Conservation (phyloP, 2,329 filamentous ascomycete species). For the Verticillium tricorpus region DNA sequence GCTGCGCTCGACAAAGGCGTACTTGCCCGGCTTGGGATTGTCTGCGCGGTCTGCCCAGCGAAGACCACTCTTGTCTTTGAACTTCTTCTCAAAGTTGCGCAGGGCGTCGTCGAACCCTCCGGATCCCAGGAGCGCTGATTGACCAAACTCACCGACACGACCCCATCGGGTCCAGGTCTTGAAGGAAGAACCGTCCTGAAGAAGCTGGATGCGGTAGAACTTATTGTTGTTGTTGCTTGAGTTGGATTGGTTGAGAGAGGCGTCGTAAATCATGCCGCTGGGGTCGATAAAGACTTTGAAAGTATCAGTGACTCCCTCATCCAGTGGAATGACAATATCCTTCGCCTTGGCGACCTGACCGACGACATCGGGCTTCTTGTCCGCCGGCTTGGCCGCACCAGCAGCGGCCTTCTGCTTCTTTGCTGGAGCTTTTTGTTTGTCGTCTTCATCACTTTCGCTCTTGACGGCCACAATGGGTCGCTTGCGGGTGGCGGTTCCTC, state of each 20-base stretch:
- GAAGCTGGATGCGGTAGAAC: conserved; percentile 68
- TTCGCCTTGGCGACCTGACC: conserved; percentile 43
- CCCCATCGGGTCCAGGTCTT: conserved; percentile 77
- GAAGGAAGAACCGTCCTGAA: conserved; percentile 27
- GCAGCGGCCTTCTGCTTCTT: conserved; percentile 19
- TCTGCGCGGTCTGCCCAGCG: conserved; percentile 48
- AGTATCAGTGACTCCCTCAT: conserved; percentile 35
- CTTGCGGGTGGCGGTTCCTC: conserved; percentile 10
- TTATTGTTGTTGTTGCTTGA: conserved; percentile 73
- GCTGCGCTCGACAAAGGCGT: conserved; percentile 74
- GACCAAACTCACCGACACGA: conserved; percentile 61
- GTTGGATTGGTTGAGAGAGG: conserved; percentile 75
- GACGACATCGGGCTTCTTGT: conserved; percentile 29
- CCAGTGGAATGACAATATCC: conserved; percentile 43
- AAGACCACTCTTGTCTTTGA: conserved; percentile 57
- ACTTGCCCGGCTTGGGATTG: conserved; percentile 61
- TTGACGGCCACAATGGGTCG: background rate
- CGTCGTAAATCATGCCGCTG: conserved; percentile 68
- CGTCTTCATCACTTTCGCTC: background rate
- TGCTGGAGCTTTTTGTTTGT: conserved; percentile 6
- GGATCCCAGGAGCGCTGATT: conserved; percentile 37
- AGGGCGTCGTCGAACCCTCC: conserved; percentile 39
- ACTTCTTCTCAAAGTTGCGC: conserved; percentile 54
- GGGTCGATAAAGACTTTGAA: conserved; percentile 61
- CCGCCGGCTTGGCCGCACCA: conserved; percentile 19